Evolutionary conservation across 2,329 filamentous ascomycete species (phyloP).

Genomic region (Basipetospora chlamydospora): DNA sequence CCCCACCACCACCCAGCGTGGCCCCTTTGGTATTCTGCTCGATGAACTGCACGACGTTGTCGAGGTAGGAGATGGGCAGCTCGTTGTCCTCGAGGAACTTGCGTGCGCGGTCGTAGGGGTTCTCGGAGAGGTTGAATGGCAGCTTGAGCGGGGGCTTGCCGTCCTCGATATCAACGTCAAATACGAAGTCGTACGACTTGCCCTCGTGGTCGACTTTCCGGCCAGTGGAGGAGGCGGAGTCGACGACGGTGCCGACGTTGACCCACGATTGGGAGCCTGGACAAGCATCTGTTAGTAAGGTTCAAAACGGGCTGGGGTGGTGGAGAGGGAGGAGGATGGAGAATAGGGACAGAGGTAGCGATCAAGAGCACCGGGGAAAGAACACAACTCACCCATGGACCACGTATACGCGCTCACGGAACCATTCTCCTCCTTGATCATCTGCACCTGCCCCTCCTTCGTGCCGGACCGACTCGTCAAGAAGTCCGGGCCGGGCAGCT

Average conservation of each 20-base stretch:
- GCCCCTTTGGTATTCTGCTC: constrained; percentile 78
- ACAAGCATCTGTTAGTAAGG: no score
- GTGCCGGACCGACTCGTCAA: constrained; percentile 67
- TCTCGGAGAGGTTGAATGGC: constrained; percentile 86
- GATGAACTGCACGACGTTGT: constrained; percentile 89
- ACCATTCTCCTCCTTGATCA: constrained; percentile 72
- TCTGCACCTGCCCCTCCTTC: constrained; percentile 93
- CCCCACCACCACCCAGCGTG: constrained; percentile 52
- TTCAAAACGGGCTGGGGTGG: no score
- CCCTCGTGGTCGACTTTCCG: constrained; percentile 65
- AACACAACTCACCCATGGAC: constrained; percentile 39
- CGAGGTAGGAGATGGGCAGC: constrained; percentile 72
- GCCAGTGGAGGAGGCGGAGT: constrained; percentile 70
- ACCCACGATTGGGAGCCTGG: constrained; percentile 57
- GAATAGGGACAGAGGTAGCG: no score
- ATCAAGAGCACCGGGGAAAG: no score
- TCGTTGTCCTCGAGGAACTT: constrained; percentile 87
- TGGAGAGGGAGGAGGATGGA: no score
- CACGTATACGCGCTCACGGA: constrained; percentile 78
- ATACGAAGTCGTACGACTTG: constrained; percentile 89
- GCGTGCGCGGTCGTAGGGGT: constrained; percentile 79
- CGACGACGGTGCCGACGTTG: constrained; percentile 86
- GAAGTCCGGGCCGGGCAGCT: constrained; percentile 79
- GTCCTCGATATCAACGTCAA: constrained; percentile 92
- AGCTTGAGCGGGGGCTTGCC: constrained; percentile 84